Base-by-base conservation (phyloP, 2,329 filamentous ascomycete genomes). In the Byssochlamys sp. region DNA sequence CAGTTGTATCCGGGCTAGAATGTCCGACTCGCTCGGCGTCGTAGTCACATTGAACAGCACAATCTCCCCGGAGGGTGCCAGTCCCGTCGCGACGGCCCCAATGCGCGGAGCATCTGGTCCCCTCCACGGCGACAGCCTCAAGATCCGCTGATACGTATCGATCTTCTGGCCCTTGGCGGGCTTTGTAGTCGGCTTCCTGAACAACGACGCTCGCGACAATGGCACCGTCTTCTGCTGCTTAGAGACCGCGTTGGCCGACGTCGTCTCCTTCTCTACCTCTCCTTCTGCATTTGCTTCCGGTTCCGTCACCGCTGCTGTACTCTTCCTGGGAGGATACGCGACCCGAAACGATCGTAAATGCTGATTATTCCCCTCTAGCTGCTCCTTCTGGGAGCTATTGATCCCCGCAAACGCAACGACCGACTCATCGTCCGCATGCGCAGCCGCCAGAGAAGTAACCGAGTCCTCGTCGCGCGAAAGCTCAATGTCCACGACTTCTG, bases 401-500 rank as follows among this genome's bases (percentile, higher is more conserved):
- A 96, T 86, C 56, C 91, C 91, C 27, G 91, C 89, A 63, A 89
- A 85, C 6, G 84, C 75, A 49, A 82, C 70, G 4, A 82, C 65
- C 69, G 65, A 80, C 62, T 67, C 79, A 70, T 68, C 82, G 55
- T 69, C 78, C 65, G 80, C 85, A 68, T 76, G 81, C 62, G 90
- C 85, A 55, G 87, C 83, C 49, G 85, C 90, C 54, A 96, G 80
- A 56, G 88, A 91, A 62, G 88, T 90, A 58, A 95, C 89, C 57
- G 88, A 95, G 74, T 97, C 92, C 76, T 96, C 91, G 68, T 91
- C 84, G 65, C 84, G 82, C 60, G 88, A 88, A 53, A 96, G 84
- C 59, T 90, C 85, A 67, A 92, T 80, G 64, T 95, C 89, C 62
- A 85, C 83, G 25, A 81, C 77, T 63, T 87, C 77, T 61, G 84